Conservation (phyloP, 768 basidiomycete genomes). For the Baorangia bicolor region DNA sequence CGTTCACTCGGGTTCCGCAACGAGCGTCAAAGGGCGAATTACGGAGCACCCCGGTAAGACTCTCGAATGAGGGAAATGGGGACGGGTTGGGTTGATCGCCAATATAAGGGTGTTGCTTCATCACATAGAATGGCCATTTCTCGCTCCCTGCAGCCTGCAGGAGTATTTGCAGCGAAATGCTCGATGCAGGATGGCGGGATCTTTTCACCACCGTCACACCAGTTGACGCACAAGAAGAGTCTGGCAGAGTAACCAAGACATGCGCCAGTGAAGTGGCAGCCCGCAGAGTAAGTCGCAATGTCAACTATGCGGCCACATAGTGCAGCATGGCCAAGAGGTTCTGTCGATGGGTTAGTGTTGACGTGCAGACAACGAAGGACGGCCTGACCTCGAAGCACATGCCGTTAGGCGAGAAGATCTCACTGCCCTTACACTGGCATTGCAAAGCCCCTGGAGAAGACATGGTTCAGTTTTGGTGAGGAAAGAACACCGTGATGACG, state of each 20-base stretch:
- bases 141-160: neutral
- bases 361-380: neutral
- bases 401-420: neutral
- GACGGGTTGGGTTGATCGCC: neutral
- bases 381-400: constrained; percentile 1
- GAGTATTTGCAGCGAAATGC: neutral
- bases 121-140: neutral
- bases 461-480: neutral
- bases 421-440: constrained; percentile 1
- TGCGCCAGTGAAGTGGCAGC: neutral
- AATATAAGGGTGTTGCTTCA: neutral
- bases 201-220: neutral
- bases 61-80: neutral
- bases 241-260: neutral
- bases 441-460: constrained; percentile 4
- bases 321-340: neutral
- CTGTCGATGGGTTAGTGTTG: neutral
- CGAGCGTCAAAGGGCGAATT: neutral
- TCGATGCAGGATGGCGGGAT: neutral
- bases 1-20: neutral
- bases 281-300: neutral
- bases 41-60: neutral
- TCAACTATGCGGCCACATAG: neutral
- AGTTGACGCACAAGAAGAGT: neutral
- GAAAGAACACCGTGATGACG: neutral